These are phyloP conservation scores for Ganoderma resinaceum DNA, from an alignment of 1,284 basidiomycete species.

Conservation along the genomic window DNA sequence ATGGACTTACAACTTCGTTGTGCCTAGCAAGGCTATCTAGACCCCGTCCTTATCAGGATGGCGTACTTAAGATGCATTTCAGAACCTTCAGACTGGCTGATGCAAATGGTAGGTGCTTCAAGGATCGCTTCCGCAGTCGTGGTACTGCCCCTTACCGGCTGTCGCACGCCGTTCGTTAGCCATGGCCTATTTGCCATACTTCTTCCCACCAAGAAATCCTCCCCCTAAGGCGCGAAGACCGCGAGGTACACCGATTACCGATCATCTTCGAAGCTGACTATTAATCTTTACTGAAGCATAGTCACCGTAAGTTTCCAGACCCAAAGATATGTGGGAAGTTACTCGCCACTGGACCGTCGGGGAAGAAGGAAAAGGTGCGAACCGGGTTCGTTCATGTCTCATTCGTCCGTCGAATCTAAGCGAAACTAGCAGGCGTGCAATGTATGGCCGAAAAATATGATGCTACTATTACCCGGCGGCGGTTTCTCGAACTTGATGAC, in stretches of 20 bases:
- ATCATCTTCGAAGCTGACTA: background rate
- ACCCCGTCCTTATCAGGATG: background rate
- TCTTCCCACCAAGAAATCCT: background rate
- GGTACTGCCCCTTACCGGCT: background rate
- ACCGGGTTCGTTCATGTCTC: background rate
- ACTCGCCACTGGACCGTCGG: background rate
- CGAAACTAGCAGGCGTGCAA: background rate
- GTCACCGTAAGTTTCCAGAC: background rate
- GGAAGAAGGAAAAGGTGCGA: background rate
- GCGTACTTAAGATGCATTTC: no score
- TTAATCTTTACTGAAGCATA: background rate
- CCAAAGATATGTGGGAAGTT: background rate
- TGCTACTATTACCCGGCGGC: background rate
- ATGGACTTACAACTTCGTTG: background rate
- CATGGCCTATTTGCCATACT: background rate
- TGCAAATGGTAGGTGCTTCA: background rate
- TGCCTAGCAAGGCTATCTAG: background rate
- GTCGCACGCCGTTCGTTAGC: background rate
- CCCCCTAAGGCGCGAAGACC: background rate
- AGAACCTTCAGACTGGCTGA: background rate
- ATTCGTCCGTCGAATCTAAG: background rate
- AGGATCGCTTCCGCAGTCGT: background rate
- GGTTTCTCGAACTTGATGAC: background rate
- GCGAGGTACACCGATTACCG: background rate
- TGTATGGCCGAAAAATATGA: background rate